These are phyloP conservation scores for Barnettozyma hawaiiensis DNA, from an alignment of 1,139 yeast genomes.

Conservation along the genomic window DNA sequence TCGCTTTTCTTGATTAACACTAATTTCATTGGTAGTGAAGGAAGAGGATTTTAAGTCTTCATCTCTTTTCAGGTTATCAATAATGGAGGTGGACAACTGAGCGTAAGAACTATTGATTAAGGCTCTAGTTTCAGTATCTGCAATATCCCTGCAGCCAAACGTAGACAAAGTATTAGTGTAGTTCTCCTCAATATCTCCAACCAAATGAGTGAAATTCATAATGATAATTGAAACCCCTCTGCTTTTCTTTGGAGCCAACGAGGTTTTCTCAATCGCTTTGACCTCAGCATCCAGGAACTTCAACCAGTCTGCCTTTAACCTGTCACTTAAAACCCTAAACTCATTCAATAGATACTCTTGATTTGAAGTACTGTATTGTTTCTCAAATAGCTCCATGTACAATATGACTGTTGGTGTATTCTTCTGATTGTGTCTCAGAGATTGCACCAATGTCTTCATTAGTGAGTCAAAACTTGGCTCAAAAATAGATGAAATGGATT, in stretches of 20 bases:
- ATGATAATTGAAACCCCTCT: constrained; percentile 39
- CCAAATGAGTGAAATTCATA: constrained; percentile 41
- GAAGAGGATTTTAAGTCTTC: constrained; percentile 12
- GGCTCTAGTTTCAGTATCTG: constrained; percentile 28
- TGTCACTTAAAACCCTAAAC: constrained; percentile 48
- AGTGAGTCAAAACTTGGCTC: constrained; percentile 45
- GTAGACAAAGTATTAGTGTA: constrained; percentile 17
- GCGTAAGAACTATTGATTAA: constrained; percentile 40
- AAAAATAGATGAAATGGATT: constrained; percentile 49
- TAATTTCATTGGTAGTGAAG: constrained; percentile 4
- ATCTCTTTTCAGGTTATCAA: constrained; percentile 15
- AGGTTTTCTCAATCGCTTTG: constrained; percentile 46
- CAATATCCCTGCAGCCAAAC: constrained; percentile 19
- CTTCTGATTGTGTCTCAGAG: constrained; percentile 33
- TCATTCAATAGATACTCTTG: constrained; percentile 62
- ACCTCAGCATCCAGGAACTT: constrained; percentile 52
- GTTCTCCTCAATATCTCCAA: constrained; percentile 32
- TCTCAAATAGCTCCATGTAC: constrained; percentile 35
- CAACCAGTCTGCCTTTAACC: constrained; percentile 52
- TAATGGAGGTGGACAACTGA: constrained; percentile 14
- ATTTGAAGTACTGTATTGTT: constrained; percentile 42
- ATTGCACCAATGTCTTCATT: constrained; percentile 31
- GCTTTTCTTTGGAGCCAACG: constrained; percentile 37
- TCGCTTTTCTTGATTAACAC: constrained; percentile 36
- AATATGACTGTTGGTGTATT: constrained; percentile 40